phyloP scores from a whole-genome alignment of 768 basidiomycete species.

The Clathrus columnatus region DNA sequence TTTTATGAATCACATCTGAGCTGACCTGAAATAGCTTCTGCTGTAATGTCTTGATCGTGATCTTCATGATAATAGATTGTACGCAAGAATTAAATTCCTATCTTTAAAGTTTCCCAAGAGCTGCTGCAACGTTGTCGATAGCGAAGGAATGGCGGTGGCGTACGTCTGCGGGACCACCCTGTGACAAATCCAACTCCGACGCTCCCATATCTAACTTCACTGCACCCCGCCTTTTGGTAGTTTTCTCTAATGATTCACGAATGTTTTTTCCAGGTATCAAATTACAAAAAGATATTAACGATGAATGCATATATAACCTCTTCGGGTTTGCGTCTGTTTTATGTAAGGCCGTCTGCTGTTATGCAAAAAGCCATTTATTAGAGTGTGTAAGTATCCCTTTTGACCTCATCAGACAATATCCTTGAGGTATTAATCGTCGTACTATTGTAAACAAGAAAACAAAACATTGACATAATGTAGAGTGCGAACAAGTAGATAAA shows the following conservation, averaged over 20 bases:
- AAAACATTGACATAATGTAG: no score
- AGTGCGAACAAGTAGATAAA: no score
- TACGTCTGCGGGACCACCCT: not conserved
- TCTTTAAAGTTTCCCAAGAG: not conserved
- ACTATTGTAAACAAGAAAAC: no score
- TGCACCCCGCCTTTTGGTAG: no score
- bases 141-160: not conserved
- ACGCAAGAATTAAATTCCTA: no score
- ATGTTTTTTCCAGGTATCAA: no score
- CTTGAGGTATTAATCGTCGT: no score
- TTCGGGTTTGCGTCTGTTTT: no score
- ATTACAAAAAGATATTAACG: not conserved
- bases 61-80: slow-evolving; percentile 60
- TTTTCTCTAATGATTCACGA: no score
- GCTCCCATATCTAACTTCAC: not conserved
- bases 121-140: not conserved
- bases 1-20: not conserved
- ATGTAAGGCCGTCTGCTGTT: no score
- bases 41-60: slow-evolving; percentile 92
- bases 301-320: no score
- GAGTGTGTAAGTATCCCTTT: not conserved
- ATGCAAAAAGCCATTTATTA: not conserved
- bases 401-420: no score
- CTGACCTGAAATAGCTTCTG: slow-evolving; percentile 81
- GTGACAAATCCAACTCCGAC: not conserved